Evolutionary conservation across 2,329 filamentous ascomycete genomes (phyloP).

Genomic region (Tolypocladium capitatum): DNA sequence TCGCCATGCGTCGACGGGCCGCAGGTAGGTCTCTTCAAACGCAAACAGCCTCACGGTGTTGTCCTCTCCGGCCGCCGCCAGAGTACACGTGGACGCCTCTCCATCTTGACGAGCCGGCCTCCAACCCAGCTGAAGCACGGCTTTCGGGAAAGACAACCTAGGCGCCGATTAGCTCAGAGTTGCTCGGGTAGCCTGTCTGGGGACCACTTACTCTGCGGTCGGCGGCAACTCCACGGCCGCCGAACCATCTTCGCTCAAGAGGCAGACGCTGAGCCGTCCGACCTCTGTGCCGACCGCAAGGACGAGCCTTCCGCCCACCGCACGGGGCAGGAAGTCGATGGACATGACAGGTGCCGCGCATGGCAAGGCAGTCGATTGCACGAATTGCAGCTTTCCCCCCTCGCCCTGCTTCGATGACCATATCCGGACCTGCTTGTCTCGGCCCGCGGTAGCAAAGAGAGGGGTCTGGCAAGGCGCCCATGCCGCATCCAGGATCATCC

Average conservation of each 20-base stretch:
- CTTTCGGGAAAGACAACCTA: slow-evolving; percentile 39
- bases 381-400: slow-evolving; percentile 27
- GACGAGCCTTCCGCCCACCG: slow-evolving; percentile 18
- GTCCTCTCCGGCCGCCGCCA: slow-evolving; percentile 48
- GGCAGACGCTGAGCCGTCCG: slow-evolving; percentile 31
- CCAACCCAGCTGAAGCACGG: slow-evolving; percentile 58
- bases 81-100: slow-evolving; percentile 18
- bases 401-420: slow-evolving; percentile 36
- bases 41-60: slow-evolving; percentile 45
- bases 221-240: slow-evolving; percentile 23
- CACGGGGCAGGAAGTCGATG: slow-evolving; percentile 46
- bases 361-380: slow-evolving; percentile 38
- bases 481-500: slow-evolving; percentile 83
- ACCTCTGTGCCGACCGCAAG: slow-evolving; percentile 47
- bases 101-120: slow-evolving; percentile 31
- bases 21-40: slow-evolving; percentile 18
- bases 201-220: slow-evolving; percentile 23
- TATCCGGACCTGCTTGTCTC: slow-evolving; percentile 73
- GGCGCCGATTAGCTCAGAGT: slow-evolving; percentile 5
- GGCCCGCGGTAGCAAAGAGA: slow-evolving; percentile 73
- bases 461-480: slow-evolving; percentile 54
- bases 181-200: too few species aligned
- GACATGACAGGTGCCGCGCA: slow-evolving; percentile 54
- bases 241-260: slow-evolving; percentile 25
- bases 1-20: slow-evolving; percentile 3